Conservation (phyloP, 225 moss, liverwort and hornwort species). For the Pseudisothecium myosuroides region DNA sequence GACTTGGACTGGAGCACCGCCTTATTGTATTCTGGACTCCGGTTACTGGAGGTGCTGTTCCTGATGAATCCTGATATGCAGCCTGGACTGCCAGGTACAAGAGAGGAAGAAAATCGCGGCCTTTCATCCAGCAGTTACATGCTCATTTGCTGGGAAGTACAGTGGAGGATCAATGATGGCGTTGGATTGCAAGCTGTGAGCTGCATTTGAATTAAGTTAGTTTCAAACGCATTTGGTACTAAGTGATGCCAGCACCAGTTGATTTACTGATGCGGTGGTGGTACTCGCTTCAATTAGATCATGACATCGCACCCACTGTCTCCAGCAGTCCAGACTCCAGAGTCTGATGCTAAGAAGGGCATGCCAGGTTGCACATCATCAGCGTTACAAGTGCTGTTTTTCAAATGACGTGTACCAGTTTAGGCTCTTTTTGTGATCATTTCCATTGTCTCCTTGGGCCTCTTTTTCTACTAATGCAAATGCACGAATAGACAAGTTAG, state of each 20-base stretch:
- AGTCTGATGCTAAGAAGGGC: not conserved
- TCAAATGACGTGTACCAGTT: not conserved
- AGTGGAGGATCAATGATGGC: not conserved
- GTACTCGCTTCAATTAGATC: not conserved
- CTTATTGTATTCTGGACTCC: not conserved
- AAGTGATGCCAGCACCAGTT: not conserved
- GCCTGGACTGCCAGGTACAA: not conserved
- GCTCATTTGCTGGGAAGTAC: not conserved
- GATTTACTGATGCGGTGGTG: not conserved
- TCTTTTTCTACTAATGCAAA: not conserved
- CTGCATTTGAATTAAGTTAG: not conserved
- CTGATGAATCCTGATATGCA: not conserved
- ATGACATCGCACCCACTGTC: not conserved
- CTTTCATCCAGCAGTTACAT: constrained; percentile 16
- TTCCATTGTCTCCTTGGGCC: not conserved
- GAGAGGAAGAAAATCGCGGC: not conserved
- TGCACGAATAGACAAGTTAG: not conserved
- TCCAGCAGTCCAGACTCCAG: not conserved
- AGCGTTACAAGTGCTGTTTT: not conserved
- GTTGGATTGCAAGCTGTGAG: constrained; percentile 4
- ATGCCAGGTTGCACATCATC: not conserved
- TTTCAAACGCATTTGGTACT: not conserved
- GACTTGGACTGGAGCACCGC: not conserved
- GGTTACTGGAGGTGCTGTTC: not conserved
- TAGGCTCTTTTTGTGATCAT: not conserved